These are phyloP conservation scores for Trichothecium sympodiale DNA, from an alignment of 2,329 filamentous ascomycete species.

Conservation along the genomic window DNA sequence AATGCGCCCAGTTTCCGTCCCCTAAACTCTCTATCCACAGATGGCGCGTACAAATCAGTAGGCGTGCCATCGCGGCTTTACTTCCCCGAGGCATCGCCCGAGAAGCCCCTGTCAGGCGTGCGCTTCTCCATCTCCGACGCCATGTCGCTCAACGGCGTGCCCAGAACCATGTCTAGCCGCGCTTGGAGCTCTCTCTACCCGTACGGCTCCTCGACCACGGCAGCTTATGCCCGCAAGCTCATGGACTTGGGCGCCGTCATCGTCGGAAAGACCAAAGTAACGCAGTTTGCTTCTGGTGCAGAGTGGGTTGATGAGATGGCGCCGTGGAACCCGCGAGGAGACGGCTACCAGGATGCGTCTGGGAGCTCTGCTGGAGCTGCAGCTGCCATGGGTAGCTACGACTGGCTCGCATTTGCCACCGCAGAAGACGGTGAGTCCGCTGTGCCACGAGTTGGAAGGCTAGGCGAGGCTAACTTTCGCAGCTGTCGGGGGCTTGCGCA, in stretches of 20 bases:
- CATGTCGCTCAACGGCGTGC: conserved; percentile 32
- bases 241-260: conserved; percentile 48
- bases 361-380: conserved; percentile 27
- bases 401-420: conserved; percentile 27
- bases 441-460: not conserved
- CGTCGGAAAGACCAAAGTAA: conserved; percentile 40
- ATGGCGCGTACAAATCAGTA: conserved; percentile 16
- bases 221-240: conserved; percentile 39
- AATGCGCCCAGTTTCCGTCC: conserved; percentile 17
- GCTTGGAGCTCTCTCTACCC: conserved; percentile 45
- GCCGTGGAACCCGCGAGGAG: conserved; percentile 35
- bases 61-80: conserved; percentile 28
- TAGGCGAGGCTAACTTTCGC: conserved; percentile 10
- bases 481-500: conserved; percentile 11
- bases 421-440: conserved; percentile 22
- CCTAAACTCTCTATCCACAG: conserved; percentile 13
- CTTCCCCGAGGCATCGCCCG: conserved; percentile 12
- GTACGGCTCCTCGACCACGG: conserved; percentile 28
- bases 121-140: conserved; percentile 24
- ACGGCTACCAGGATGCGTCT: conserved; percentile 28
- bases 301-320: conserved; percentile 30
- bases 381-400: conserved; percentile 24
- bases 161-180: conserved; percentile 44
- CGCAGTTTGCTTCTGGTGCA: conserved; percentile 30
- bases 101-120: conserved; percentile 23